phyloP scores from a whole-genome alignment of 2,329 filamentous ascomycete species.

The Raffaelea ambrosiae region DNA sequence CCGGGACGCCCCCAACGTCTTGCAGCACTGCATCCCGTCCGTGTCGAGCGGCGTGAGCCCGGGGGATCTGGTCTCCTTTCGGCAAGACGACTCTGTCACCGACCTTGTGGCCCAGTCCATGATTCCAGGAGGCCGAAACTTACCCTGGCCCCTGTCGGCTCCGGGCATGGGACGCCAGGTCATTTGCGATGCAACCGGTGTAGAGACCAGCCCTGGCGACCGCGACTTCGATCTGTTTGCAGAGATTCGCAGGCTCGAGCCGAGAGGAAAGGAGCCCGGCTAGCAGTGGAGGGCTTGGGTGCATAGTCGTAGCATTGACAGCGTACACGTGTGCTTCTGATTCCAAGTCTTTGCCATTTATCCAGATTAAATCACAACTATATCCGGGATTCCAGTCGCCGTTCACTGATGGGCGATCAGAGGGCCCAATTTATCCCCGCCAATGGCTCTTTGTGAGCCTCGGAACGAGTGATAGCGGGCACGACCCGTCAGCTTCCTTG shows the following conservation, averaged over 20 bases:
- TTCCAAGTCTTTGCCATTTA: too few species aligned
- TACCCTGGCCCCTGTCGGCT: background rate
- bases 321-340: too few species aligned
- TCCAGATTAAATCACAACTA: too few species aligned
- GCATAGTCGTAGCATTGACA: too few species aligned
- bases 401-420: too few species aligned
- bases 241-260: background rate
- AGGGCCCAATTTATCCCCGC: too few species aligned
- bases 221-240: background rate
- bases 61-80: background rate
- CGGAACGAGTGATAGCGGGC: too few species aligned
- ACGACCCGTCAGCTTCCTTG: too few species aligned
- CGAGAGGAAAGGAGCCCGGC: background rate
- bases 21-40: background rate
- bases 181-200: background rate
- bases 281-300: background rate
- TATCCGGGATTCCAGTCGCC: too few species aligned
- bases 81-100: background rate
- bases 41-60: background rate
- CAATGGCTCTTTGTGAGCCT: too few species aligned
- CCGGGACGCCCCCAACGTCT: background rate
- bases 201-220: background rate
- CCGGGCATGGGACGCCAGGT: background rate
- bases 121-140: background rate
- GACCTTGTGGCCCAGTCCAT: background rate